Percentiles rank a stretch among this genome's conserved stretches.
Evolutionary conservation across 768 basidiomycete genomes (phyloP).

Genomic region (Neoboletus subvelutipes): DNA sequence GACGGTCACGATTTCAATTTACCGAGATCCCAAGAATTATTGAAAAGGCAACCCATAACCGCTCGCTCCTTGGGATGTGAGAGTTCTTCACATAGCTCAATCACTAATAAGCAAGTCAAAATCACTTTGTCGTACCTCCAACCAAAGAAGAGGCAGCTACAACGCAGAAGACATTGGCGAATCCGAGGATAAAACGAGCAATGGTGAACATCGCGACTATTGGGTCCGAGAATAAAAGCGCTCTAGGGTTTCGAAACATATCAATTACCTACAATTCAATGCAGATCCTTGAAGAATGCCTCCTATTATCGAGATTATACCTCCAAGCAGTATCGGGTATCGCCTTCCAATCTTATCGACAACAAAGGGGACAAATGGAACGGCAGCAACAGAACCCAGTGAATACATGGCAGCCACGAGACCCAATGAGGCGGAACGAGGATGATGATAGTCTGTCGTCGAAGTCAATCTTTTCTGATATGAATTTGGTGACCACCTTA

Average conservation of each 20-base stretch:
- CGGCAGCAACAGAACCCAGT: conserved; percentile 53
- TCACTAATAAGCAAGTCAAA: no score
- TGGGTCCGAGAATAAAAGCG: not conserved
- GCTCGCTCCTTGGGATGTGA: conserved; percentile 26
- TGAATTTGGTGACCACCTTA: conserved; percentile 25
- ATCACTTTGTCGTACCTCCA: conserved; percentile 13
- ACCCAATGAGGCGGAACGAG: conserved; percentile 44
- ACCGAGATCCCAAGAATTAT: conserved; percentile 13
- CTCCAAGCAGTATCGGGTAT: conserved; percentile 15
- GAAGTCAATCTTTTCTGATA: not conserved
- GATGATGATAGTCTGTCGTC: conserved; percentile 50
- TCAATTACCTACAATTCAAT: conserved; percentile 7
- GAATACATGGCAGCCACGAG: conserved; percentile 51
- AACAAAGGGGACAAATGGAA: conserved; percentile 38
- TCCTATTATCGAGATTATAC: conserved; percentile 5
- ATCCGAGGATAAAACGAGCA: conserved; percentile 20
- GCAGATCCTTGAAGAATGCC: conserved; percentile 20
- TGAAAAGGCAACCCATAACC: conserved; percentile 14
- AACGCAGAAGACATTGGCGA: conserved; percentile 11
- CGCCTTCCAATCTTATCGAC: conserved; percentile 18
- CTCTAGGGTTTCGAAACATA: not conserved
- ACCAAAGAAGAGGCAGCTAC: conserved; percentile 24
- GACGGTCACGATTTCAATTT: not conserved
- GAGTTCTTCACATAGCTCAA: conserved; percentile 10
- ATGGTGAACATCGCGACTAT: conserved; percentile 15